Evolutionary conservation across 768 basidiomycete genomes (phyloP).

Genomic region (Terana coerulea): DNA sequence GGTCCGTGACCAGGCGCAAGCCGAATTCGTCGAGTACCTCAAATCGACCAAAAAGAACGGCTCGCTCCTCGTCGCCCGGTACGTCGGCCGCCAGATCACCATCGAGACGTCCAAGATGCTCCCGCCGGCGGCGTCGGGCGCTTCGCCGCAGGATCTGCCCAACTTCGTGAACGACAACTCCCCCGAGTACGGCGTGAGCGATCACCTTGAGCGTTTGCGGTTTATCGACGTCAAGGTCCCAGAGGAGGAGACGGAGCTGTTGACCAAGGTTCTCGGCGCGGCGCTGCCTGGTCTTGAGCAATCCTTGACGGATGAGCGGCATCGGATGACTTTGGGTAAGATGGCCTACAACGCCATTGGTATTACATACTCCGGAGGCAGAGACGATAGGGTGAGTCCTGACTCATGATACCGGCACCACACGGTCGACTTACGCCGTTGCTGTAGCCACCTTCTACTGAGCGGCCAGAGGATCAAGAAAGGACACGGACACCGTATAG

Average conservation of each 20-base stretch:
- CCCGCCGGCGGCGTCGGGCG: constrained; percentile 16
- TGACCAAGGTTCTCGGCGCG: constrained; percentile 51
- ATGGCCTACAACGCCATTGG: constrained; percentile 79
- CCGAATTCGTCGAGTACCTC: constrained; percentile 51
- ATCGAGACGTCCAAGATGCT: constrained; percentile 59
- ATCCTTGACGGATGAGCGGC: constrained; percentile 61
- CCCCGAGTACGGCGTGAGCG: constrained; percentile 59
- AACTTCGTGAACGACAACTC: constrained; percentile 42
- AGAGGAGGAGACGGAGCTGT: constrained; percentile 45
- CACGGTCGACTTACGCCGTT: neutral
- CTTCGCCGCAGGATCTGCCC: constrained; percentile 20
- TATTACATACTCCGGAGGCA: constrained; percentile 60
- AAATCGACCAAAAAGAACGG: constrained; percentile 42
- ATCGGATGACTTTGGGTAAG: constrained; percentile 59
- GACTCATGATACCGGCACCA: neutral
- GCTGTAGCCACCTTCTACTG: constrained; percentile 45
- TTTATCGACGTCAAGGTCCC: constrained; percentile 54
- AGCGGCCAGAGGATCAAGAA: constrained; percentile 68
- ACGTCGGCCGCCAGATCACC: constrained; percentile 69
- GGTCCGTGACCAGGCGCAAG: constrained; percentile 58
- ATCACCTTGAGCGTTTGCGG: constrained; percentile 74
- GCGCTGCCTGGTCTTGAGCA: constrained; percentile 72
- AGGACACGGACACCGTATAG: constrained; percentile 75
- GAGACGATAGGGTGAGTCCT: constrained; percentile 61
- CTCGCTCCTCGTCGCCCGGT: constrained; percentile 62